Base-by-base conservation (phyloP, 2,329 filamentous ascomycete genomes). In the Pseudogymnoascus sp. region DNA sequence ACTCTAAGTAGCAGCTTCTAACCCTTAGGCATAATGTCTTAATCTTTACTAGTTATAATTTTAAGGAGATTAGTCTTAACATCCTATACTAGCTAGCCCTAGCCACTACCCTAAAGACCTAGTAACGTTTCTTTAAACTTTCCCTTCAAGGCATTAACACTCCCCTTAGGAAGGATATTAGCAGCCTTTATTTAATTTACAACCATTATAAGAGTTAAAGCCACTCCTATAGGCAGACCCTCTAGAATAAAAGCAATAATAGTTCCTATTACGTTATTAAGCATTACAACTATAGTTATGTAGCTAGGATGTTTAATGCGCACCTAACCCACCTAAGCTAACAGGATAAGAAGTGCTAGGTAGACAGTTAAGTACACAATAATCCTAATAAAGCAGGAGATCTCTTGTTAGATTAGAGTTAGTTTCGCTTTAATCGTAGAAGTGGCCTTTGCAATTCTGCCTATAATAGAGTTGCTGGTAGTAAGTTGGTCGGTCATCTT, bases 11-110 rank as follows among this genome's bases (percentile, higher is more conserved):
- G 77, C 7, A 88, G 88, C n/a, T 84, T 81, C 67, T 87, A 83
- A 4, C 83, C 81, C 14, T 79, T 79, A 69, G 88, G 82, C 4
- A 91, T 82, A 1, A 88, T 87, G 71, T 96, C 91, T 78, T 96
- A 91, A 72, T 96, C 91, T 74, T 91, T 91, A 14, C 89, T 92
- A 0, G 88, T 91, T 7, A 88, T 80, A 67, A 96, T 90, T 63
- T 85, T 82, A 67, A 96, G 74, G 31, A 73, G 74, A 45, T 84
- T 86, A 1, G 78, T 82, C 2, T 76, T 76, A 2, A 79, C 78
- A 60, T 88, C 83, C 71, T 86, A 86, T 62, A 95, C 85, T 5
- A 96, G 79, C 91, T 91, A 96, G 0, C 89, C 90, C 91, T 91
- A 96, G 3, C 91, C 91, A 67, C 88, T 92, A 0, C 91, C 91